Evolutionary conservation across 2,329 filamentous ascomycete genomes (phyloP), one percentile per base, ranked within the genome.

Genomic region (Microcyclospora pomicola): DNA sequence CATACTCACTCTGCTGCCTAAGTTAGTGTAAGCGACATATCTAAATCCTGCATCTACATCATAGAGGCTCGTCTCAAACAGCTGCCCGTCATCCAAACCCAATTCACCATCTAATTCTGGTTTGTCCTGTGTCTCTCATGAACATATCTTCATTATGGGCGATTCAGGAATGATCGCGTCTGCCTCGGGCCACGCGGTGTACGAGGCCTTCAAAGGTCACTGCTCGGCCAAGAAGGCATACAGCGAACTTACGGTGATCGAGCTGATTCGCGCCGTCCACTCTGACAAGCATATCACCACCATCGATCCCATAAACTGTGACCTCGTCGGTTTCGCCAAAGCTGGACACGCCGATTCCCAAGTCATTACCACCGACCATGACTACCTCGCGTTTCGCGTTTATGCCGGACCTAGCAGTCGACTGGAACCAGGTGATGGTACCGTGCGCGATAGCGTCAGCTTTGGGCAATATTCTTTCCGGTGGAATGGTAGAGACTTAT

Each of bases 381-480:
- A 56, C 15, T 58, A 51, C 44, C 52, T 54, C 10, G 53, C 50
- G 34, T 51, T 49, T 43, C 55, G 57, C 9, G 16, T 35, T 5
- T 66, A 62, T 42, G 13, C 45, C 1, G 53, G 60, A 6, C 54
- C 63, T 1, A 42, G 49, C 5, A 53, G 54, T 7, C 52, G 63
- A 6, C 53, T 65, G 14, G 56, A 60, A 31, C 42, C 47, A 11
- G 43, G 46, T 2, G 42, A 55, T 11, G 63, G 62, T 28, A 49
- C 42, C 29, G 53, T 65, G 28, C 49, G 46, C 16, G 59, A 64
- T 35, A 41, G 38, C 2, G 48, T 64, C 32, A 37, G 55, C 16
- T 64, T 66, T 42, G 63, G 60, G 32, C 59, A 61, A 39, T 66
- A 55, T 49, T 39, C 61, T 39, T 63, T 62, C 49, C 55, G 54